Conservation (phyloP, 305 asterid genomes). For the Fraxinus albicans region DNA sequence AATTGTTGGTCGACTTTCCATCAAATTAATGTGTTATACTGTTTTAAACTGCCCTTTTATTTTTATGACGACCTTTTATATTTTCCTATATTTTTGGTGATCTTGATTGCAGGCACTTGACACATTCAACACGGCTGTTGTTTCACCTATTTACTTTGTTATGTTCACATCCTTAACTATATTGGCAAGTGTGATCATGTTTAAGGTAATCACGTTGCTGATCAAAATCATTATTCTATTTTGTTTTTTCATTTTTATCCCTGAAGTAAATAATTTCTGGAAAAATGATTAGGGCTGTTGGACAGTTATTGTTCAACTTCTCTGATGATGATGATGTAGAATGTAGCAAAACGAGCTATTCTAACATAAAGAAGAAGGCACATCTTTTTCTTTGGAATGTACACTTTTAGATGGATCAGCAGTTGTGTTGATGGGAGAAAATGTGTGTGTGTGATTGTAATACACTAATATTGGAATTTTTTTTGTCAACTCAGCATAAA, state of each 20-base stretch:
- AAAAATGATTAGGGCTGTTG: not conserved
- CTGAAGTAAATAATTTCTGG: not conserved
- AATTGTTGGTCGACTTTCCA: too few relatives aligned
- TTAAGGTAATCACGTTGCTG: constrained; percentile 65
- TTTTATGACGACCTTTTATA: not conserved
- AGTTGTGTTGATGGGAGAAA: not conserved
- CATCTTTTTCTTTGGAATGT: not conserved
- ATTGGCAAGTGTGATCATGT: constrained; percentile 98
- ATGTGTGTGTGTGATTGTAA: not conserved
- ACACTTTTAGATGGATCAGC: not conserved
- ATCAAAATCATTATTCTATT: not conserved
- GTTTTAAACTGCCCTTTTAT: not conserved
- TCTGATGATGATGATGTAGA: not conserved
- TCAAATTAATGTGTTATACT: not conserved
- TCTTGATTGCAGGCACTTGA: constrained; percentile 84
- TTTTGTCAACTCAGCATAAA: not conserved
- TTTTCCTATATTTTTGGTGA: constrained; percentile 19
- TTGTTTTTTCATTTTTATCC: not conserved
- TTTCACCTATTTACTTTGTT: constrained; percentile 91
- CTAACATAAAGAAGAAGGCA: not conserved
- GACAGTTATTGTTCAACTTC: not conserved
- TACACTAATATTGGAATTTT: not conserved
- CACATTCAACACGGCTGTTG: constrained; percentile 98
- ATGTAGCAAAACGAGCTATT: not conserved
- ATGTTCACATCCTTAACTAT: constrained; percentile 98